These are phyloP conservation scores for Pochonia chlamydosporia DNA, from an alignment of 2,329 filamentous ascomycete genomes.

Conservation along the genomic window DNA sequence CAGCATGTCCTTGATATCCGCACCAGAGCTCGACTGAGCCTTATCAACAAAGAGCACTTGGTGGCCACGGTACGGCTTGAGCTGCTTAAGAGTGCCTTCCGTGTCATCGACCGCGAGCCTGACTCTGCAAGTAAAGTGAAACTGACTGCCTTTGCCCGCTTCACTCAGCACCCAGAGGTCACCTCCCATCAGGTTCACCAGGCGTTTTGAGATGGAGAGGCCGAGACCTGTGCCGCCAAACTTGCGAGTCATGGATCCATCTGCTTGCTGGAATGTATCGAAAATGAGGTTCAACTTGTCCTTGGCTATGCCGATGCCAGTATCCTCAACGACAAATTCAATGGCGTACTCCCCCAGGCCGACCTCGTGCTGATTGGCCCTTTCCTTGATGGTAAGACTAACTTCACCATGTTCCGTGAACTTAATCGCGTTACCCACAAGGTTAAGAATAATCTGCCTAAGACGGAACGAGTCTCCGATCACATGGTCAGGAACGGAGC, in stretches of 20 bases:
- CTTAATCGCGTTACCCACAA: conserved; percentile 98
- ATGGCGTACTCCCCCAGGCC: conserved; percentile 78
- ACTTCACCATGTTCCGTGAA: conserved; percentile 97
- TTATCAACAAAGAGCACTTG: conserved; percentile 94
- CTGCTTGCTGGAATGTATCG: conserved; percentile 97
- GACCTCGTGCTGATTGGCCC: conserved; percentile 56
- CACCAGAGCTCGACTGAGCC: conserved; percentile 69
- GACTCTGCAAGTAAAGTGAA: conserved; percentile 94
- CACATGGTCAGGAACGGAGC: conserved; percentile 88
- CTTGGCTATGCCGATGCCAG: conserved; percentile 90
- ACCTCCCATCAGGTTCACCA: conserved; percentile 94
- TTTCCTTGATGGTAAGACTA: conserved; percentile 78
- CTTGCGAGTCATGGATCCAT: conserved; percentile 91
- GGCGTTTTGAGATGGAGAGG: conserved; percentile 87
- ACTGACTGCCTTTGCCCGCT: conserved; percentile 85
- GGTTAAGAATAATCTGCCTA: conserved; percentile 91
- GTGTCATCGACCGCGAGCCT: conserved; percentile 77
- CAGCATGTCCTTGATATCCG: conserved; percentile 74
- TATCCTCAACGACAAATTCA: conserved; percentile 93
- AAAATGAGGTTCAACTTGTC: conserved; percentile 97
- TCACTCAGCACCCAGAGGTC: conserved; percentile 94
- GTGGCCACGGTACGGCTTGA: conserved; percentile 87
- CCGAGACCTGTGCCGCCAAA: conserved; percentile 94
- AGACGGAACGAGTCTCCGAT: conserved; percentile 95
- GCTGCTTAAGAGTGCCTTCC: conserved; percentile 70